Evolutionary conservation across 345 rosid species (phyloP).

Genomic region (Eucalyptus erythrocorys): DNA sequence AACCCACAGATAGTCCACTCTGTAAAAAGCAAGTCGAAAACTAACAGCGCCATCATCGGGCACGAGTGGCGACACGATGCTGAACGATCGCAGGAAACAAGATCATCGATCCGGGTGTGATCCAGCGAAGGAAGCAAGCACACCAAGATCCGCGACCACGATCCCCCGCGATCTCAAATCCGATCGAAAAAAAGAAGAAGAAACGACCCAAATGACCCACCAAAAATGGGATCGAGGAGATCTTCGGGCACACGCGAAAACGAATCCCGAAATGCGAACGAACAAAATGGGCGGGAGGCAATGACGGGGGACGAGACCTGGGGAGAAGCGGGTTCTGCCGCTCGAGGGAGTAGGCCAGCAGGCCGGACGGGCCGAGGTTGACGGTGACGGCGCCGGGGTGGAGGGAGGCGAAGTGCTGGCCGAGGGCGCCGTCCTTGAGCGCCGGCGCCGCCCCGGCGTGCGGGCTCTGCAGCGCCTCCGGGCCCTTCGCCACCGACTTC

Average conservation of each 20-base stretch:
- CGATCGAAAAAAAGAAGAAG: background rate
- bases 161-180: background rate
- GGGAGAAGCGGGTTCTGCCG: slow-evolving; percentile 87
- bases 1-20: background rate
- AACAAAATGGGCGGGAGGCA: background rate
- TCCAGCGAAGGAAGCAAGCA: background rate
- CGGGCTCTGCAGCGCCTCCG: slow-evolving; percentile 60
- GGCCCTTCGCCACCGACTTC: slow-evolving; percentile 74
- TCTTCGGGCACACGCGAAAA: background rate
- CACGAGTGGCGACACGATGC: background rate
- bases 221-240: background rate
- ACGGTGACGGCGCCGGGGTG: slow-evolving; percentile 53
- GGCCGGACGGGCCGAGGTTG: slow-evolving; percentile 72
- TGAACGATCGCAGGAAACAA: background rate
- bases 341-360: slow-evolving; percentile 59
- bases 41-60: background rate
- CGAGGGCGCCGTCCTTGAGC: slow-evolving; percentile 57
- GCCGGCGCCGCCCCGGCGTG: slow-evolving; percentile 36
- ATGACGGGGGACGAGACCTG: slow-evolving; percentile 18
- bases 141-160: background rate
- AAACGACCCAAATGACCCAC: background rate
- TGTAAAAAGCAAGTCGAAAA: background rate
- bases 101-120: background rate
- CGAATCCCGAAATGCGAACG: background rate
- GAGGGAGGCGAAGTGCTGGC: slow-evolving; percentile 35